Evolutionary conservation across 139 green algal genomes (phyloP).

Genomic region (Chlamydomonas applanata): DNA sequence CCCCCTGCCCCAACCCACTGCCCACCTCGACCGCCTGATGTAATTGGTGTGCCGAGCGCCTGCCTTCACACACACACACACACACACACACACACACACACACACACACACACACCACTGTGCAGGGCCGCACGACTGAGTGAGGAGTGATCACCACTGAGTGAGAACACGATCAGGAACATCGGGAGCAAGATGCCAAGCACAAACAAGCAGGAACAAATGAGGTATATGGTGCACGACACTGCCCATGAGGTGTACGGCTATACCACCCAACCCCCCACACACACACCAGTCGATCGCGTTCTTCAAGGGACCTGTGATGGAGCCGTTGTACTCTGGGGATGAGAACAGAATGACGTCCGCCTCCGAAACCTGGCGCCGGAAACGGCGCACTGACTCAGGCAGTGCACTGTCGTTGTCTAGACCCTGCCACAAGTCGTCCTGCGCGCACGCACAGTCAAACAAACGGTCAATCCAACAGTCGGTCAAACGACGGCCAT

Average conservation of each 20-base stretch:
- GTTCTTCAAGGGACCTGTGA: conserved; percentile 1
- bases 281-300: not conserved
- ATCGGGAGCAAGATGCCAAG: too few relatives aligned
- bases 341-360: not conserved
- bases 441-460: not conserved
- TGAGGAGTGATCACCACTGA: too few relatives aligned
- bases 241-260: not conserved
- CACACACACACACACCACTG: not conserved
- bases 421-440: not conserved
- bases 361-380: not conserved
- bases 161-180: too few relatives aligned
- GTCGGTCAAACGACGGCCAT: too few relatives aligned
- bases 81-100: not conserved
- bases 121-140: not conserved
- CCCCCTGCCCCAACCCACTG: too few relatives aligned
- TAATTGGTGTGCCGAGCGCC: too few relatives aligned
- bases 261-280: not conserved
- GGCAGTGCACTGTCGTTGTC: not conserved
- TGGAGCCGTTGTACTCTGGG: not conserved
- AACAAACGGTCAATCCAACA: too few relatives aligned
- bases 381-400: not conserved
- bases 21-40: too few relatives aligned
- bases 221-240: not conserved
- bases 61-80: not conserved
- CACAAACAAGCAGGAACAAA: too few relatives aligned